Conservation (phyloP, 2,329 filamentous ascomycete genomes). For the Aspergillus floridensis region DNA sequence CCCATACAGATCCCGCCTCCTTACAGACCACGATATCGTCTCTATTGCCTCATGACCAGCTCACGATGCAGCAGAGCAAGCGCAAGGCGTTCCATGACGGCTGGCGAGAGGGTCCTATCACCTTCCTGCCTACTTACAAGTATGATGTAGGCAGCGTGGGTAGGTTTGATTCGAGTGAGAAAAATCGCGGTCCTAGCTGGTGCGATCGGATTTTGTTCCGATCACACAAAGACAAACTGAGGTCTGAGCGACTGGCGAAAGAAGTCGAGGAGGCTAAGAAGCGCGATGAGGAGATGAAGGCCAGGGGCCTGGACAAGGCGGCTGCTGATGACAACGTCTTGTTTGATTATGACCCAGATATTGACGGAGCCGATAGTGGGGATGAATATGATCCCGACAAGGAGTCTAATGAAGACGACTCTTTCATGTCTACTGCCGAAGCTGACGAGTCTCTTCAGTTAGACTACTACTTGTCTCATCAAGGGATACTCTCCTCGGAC, state of each 20-base stretch:
- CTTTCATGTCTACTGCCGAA: slow-evolving; percentile 26
- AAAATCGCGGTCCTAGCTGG: slow-evolving; percentile 89
- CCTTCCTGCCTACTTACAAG: slow-evolving; percentile 93
- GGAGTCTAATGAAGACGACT: slow-evolving; percentile 45
- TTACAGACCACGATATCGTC: slow-evolving; percentile 86
- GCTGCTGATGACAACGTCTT: slow-evolving; percentile 77
- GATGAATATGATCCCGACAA: slow-evolving; percentile 61
- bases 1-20: slow-evolving; percentile 75
- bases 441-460: slow-evolving; percentile 52
- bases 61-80: slow-evolving; percentile 68
- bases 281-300: slow-evolving; percentile 82
- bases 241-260: slow-evolving; percentile 60
- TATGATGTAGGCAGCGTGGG: slow-evolving; percentile 94
- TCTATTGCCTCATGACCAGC: slow-evolving; percentile 84
- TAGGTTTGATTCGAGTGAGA: slow-evolving; percentile 92
- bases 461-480: slow-evolving; percentile 81
- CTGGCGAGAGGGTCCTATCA: slow-evolving; percentile 84
- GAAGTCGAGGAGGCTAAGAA: slow-evolving; percentile 67
- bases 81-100: slow-evolving; percentile 86
- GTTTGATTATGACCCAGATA: slow-evolving; percentile 86
- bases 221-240: slow-evolving; percentile 67
- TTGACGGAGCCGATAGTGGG: slow-evolving; percentile 59
- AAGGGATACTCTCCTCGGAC: slow-evolving; percentile 86
- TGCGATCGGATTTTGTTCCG: slow-evolving; percentile 91
- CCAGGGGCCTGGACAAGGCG: slow-evolving; percentile 69